A percentile compares a stretch with the other conserved stretches of the same genome.
Conservation (phyloP, 1,284 basidiomycete species). For the Xerocomus minutiporus region DNA sequence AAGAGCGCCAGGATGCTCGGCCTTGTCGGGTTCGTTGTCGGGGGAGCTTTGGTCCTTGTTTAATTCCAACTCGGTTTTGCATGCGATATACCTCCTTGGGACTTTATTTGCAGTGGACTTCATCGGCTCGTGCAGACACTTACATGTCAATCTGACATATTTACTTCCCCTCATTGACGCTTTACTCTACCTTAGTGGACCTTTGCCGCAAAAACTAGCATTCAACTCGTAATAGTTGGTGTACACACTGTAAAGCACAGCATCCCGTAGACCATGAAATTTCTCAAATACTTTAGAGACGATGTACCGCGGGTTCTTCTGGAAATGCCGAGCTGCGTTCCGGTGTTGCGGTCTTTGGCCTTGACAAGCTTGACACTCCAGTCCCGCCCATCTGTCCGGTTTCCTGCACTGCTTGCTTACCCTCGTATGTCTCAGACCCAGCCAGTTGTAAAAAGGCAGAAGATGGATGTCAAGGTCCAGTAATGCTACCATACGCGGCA, state of each 20-base stretch:
- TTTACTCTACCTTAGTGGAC: constrained; percentile 26
- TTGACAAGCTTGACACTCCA: background rate
- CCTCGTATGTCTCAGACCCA: constrained; percentile 33
- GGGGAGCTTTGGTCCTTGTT: constrained; percentile 44
- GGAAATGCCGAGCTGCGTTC: constrained; percentile 4
- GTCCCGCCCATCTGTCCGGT: constrained; percentile 6
- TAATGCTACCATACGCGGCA: background rate
- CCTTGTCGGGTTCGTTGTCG: constrained; percentile 41
- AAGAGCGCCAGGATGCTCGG: constrained; percentile 30
- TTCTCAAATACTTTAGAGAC: background rate
- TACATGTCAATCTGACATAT: constrained; percentile 19
- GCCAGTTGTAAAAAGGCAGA: constrained; percentile 45
- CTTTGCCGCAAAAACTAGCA: constrained; percentile 10
- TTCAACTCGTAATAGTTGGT: constrained; percentile 17
- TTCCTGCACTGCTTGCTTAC: background rate
- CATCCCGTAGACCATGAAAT: constrained; percentile 15
- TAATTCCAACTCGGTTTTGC: constrained; percentile 26
- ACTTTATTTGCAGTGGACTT: constrained; percentile 14
- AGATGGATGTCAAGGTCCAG: constrained; percentile 41
- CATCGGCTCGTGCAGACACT: constrained; percentile 15
- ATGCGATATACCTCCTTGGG: constrained; percentile 15
- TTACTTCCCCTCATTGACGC: constrained; percentile 25
- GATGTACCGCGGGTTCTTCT: background rate
- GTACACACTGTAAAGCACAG: constrained; percentile 25
- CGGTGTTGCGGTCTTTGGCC: background rate